A percentile compares a stretch with the other conserved stretches of the same genome.
Conservation (phyloP, 129 eudicot genomes). For the Cynara cardunculus region DNA sequence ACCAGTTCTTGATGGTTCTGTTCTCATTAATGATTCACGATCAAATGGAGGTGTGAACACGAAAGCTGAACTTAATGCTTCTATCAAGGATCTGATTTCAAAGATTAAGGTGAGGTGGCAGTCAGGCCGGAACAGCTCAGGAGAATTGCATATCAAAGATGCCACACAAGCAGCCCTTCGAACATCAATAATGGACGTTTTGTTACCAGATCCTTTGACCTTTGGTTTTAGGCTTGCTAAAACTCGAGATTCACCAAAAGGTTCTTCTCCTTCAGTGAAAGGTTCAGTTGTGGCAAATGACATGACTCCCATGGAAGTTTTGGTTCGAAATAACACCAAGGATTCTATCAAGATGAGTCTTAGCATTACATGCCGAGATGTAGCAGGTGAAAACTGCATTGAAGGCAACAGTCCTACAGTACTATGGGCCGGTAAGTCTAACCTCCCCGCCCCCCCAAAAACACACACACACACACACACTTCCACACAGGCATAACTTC, state of each 20-base stretch:
- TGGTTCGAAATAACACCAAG: slow-evolving; percentile 84
- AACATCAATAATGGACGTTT: slow-evolving; percentile 87
- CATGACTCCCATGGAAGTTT: slow-evolving; percentile 83
- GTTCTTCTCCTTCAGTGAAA: slow-evolving; percentile 18
- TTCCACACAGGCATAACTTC: neutral
- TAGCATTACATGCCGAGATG: slow-evolving; percentile 78
- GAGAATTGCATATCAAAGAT: slow-evolving; percentile 86
- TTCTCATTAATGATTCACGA: slow-evolving; percentile 47
- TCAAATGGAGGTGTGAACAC: slow-evolving; percentile 39
- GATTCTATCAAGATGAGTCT: slow-evolving; percentile 64
- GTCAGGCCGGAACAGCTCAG: slow-evolving; percentile 89
- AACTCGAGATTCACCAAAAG: slow-evolving; percentile 15
- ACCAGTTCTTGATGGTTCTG: slow-evolving; percentile 82
- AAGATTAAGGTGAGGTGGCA: slow-evolving; percentile 92
- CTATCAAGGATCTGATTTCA: slow-evolving; percentile 73
- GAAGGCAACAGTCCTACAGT: slow-evolving; percentile 82
- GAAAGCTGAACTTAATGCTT: slow-evolving; percentile 75
- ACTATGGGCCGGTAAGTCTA: slow-evolving; percentile 72
- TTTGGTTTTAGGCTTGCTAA: slow-evolving; percentile 70
- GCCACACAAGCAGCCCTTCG: slow-evolving; percentile 89
- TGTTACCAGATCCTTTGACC: slow-evolving; percentile 95
- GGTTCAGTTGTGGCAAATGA: slow-evolving; percentile 63
- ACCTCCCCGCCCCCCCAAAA: neutral
- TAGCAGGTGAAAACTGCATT: slow-evolving; percentile 85
- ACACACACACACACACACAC: neutral